Evolutionary conservation across 306 rosid species (phyloP), one percentile per base, ranked within the genome.

Genomic region (Cyclanthera cordifolia): DNA sequence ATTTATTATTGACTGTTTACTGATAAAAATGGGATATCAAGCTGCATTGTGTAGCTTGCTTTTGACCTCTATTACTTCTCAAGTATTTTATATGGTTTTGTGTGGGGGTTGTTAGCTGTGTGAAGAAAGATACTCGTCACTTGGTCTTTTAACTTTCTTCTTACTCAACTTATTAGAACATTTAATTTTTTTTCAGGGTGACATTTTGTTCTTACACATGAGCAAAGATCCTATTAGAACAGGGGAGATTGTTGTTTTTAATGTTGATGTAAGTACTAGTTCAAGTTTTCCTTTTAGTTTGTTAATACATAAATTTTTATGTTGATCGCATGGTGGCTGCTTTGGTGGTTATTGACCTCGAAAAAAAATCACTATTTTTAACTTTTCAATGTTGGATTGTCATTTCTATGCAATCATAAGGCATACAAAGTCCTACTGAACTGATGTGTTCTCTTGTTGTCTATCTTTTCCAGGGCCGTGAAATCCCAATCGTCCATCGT

Each of bases 401-500:
- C n/a, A n/a, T n/a, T n/a, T n/a, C n/a, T n/a, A n/a, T n/a, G n/a
- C n/a, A n/a, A n/a, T n/a, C n/a, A n/a, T n/a, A n/a, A n/a, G n/a
- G n/a, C n/a, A n/a, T n/a, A n/a, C n/a, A n/a, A n/a, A n/a, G n/a
- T n/a, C n/a, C n/a, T n/a, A 13, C 23, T 65, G 17, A 23, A 65
- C 53, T 65, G 70, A 65, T 23, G 53, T 61, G 69, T 63, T 61
- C 50, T 63, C 41, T 63, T 63, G 28, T 12, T 39, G 17, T 64
- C 46, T 64, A 41, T 64, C 48, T 64, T 75, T 20, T 72, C 8
- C 5, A 91, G 96, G 97, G 97, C 28, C 97, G 96, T 24, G 97
- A 91, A 81, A 91, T 91, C 82, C 97, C 97, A 30, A 91, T 91
- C 54, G 97, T 91, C 51, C 97, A 91, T 78, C 97, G 95, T 46